phyloP scores from a whole-genome alignment of 495 filamentous ascomycete genomes.

The Alectoria sarmentosa region DNA sequence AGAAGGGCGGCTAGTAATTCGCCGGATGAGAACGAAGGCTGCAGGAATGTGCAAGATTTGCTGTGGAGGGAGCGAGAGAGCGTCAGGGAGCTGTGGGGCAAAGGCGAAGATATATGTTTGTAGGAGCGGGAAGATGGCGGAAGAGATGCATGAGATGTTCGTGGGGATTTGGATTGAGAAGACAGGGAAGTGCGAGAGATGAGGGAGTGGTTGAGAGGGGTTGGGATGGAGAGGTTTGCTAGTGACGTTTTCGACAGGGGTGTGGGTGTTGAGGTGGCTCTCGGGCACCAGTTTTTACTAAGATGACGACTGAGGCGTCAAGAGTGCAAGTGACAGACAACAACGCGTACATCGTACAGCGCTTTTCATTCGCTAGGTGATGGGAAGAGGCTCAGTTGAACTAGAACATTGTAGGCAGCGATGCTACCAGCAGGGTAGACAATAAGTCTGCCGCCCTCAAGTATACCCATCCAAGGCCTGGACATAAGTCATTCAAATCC shows the following conservation, averaged over 20 bases:
- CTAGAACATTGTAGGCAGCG: no score
- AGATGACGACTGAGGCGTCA: neutral
- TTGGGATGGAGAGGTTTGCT: constrained; percentile 55
- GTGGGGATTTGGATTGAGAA: constrained; percentile 40
- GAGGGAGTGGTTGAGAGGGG: constrained; percentile 35
- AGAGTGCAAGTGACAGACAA: neutral
- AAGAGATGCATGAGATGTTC: constrained; percentile 48
- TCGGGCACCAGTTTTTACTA: neutral
- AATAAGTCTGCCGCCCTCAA: no score
- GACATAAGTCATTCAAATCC: no score
- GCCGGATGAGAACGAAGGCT: constrained; percentile 33
- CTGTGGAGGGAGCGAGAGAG: constrained; percentile 47
- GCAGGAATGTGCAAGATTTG: constrained; percentile 55
- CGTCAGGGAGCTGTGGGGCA: constrained; percentile 45
- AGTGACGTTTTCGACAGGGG: constrained; percentile 59
- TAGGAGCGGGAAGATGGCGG: constrained; percentile 54
- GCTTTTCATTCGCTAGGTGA: neutral
- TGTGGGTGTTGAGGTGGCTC: neutral
- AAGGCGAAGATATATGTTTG: constrained; percentile 60
- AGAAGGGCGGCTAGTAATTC: constrained; percentile 45
- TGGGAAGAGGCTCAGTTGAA: neutral
- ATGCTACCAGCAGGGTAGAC: no score
- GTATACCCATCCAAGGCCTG: no score
- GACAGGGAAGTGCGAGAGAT: constrained; percentile 30
- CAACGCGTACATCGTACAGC: neutral